Conservation (phyloP, 306 rosid species). For the Fragaria ananassa region DNA sequence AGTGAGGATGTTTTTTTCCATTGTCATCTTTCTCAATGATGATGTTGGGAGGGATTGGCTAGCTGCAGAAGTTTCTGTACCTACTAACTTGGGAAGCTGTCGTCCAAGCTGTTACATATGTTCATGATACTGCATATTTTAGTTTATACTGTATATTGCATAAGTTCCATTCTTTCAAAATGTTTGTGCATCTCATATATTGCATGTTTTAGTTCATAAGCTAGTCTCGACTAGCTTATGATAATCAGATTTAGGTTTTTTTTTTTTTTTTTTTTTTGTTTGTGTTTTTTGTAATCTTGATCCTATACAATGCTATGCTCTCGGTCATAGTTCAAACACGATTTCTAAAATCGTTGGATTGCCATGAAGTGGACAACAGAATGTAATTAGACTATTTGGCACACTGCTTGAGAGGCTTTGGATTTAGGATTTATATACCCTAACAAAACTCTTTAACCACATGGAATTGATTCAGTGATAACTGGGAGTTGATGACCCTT, state of each 20-base stretch:
- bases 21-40: not conserved
- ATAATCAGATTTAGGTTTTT: not conserved
- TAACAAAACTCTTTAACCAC: not conserved
- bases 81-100: not conserved
- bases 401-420: not conserved
- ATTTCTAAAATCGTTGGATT: not conserved
- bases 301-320: not conserved
- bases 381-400: not conserved
- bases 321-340: not conserved
- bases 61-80: not conserved
- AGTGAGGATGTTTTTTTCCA: not conserved
- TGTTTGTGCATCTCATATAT: not conserved
- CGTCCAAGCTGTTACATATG: too few species aligned
- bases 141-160: not conserved
- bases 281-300: not conserved
- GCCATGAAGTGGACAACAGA: not conserved
- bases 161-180: not conserved
- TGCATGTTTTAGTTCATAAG: not conserved
- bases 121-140: not conserved
- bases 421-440: not conserved
- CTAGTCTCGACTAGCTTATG: not conserved
- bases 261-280: too few species aligned
- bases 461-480: not conserved
- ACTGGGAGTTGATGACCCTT: not conserved
- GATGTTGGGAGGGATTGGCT: not conserved